Percentiles rank a stretch among this genome's conserved stretches.
Conservation (phyloP, 2,329 filamentous ascomycete species). For the Paecilomyces dactylethromorphus region DNA sequence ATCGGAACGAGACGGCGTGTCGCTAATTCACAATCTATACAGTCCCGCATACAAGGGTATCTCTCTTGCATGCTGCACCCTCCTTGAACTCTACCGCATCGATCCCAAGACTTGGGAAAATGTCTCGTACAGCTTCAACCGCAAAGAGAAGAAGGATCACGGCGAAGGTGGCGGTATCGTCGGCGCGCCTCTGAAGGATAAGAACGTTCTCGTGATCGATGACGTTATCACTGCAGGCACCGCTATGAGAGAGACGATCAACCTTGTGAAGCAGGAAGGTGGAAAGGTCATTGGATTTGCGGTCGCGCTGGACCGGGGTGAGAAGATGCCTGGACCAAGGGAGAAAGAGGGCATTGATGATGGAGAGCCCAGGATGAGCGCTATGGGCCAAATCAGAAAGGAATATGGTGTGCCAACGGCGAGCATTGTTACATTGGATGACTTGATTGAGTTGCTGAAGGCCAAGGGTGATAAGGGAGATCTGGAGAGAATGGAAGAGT, state of each 20-base stretch:
- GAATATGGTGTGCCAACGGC: conserved; percentile 75
- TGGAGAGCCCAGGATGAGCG: conserved; percentile 61
- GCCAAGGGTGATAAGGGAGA: conserved; percentile 53
- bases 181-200: not conserved
- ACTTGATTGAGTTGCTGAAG: conserved; percentile 64
- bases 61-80: not conserved
- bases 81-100: not conserved
- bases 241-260: not conserved
- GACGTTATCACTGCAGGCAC: not conserved
- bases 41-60: not conserved
- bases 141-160: not conserved
- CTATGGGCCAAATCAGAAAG: conserved; percentile 73
- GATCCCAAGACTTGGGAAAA: not conserved
- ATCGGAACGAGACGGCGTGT: not conserved
- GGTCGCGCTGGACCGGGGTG: not conserved
- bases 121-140: not conserved
- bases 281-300: not conserved
- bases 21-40: not conserved
- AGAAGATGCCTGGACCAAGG: conserved; percentile 48
- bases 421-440: conserved; percentile 72
- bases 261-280: not conserved
- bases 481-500: conserved; percentile 60
- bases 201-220: not conserved
- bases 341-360: conserved; percentile 55
- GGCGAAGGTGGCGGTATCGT: conserved; percentile 1